A percentile compares a stretch with the other conserved stretches of the same genome.
These are phyloP conservation scores for Solanum rostratum DNA, from an alignment of 257 asterid genomes.

Conservation along the genomic window DNA sequence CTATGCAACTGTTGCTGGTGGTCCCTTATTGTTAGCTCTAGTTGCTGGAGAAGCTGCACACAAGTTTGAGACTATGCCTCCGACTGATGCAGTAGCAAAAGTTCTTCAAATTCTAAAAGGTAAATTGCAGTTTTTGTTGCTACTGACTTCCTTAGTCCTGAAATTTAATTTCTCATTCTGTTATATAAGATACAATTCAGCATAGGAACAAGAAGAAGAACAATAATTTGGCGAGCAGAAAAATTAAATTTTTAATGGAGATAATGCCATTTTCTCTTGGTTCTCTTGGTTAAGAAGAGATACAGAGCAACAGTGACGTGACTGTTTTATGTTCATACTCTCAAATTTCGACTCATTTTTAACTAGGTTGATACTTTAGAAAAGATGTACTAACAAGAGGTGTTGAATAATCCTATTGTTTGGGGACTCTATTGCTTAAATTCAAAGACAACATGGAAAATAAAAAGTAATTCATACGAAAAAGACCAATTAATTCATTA, in stretches of 20 bases:
- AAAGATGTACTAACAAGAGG: not conserved
- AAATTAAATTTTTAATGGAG: not conserved
- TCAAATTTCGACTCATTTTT: not conserved
- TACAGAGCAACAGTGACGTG: not conserved
- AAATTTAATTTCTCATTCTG: not conserved
- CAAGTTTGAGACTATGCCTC: constrained; percentile 71
- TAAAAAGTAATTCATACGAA: not conserved
- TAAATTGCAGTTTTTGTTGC: constrained; percentile 7
- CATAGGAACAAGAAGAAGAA: not conserved
- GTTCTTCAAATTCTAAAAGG: constrained; percentile 94
- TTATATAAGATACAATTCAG: not conserved
- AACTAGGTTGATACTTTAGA: not conserved
- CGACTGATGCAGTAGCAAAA: constrained; percentile 55
- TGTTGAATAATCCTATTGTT: not conserved
- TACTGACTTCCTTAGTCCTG: not conserved
- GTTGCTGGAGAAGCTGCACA: constrained; percentile 99
- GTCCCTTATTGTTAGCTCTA: constrained; percentile 87
- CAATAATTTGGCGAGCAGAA: not conserved
- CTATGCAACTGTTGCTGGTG: constrained; percentile 96
- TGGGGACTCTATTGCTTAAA: not conserved
- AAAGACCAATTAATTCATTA: not conserved
- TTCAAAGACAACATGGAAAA: not conserved
- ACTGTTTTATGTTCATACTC: not conserved
- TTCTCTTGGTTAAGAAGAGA: not conserved
- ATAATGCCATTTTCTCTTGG: not conserved